Conservation (phyloP, 164 flowering plant species). For the Vitis riparia region DNA sequence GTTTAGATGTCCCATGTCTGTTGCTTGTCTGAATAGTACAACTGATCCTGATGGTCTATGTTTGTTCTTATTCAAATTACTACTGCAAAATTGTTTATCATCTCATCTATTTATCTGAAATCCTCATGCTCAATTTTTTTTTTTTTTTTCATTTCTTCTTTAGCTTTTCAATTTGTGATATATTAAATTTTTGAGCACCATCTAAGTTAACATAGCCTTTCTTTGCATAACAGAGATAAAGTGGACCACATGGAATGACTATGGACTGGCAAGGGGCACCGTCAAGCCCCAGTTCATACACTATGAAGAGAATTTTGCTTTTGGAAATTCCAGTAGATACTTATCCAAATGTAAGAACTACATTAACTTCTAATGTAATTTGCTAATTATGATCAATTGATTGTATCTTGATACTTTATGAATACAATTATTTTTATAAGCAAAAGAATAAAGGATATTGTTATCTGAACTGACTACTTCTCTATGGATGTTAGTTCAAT, state of each 20-base stretch:
- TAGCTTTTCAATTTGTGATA: too few species aligned
- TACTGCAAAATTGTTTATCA: too few species aligned
- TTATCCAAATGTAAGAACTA: constrained; percentile 77
- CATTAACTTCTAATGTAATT: not conserved
- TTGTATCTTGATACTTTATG: not conserved
- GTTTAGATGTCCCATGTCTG: too few species aligned
- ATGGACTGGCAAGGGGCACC: constrained; percentile 99
- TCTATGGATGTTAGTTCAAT: constrained; percentile 65
- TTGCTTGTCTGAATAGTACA: too few species aligned
- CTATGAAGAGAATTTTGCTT: constrained; percentile 87
- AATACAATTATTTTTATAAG: not conserved
- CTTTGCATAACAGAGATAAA: constrained; percentile 53
- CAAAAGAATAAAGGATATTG: too few species aligned
- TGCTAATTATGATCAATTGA: not conserved
- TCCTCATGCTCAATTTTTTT: too few species aligned
- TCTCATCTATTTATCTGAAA: too few species aligned
- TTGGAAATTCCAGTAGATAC: constrained; percentile 93
- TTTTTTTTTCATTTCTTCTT: too few species aligned
- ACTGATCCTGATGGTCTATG: too few species aligned
- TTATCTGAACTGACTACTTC: constrained; percentile 8
- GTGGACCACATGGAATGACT: constrained; percentile 86
- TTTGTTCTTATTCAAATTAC: too few species aligned
- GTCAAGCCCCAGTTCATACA: constrained; percentile 88
- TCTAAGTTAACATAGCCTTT: not conserved
- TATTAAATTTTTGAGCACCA: too few species aligned